Conservation (phyloP, 2,329 filamentous ascomycete genomes). For the Boeremia exigua region DNA sequence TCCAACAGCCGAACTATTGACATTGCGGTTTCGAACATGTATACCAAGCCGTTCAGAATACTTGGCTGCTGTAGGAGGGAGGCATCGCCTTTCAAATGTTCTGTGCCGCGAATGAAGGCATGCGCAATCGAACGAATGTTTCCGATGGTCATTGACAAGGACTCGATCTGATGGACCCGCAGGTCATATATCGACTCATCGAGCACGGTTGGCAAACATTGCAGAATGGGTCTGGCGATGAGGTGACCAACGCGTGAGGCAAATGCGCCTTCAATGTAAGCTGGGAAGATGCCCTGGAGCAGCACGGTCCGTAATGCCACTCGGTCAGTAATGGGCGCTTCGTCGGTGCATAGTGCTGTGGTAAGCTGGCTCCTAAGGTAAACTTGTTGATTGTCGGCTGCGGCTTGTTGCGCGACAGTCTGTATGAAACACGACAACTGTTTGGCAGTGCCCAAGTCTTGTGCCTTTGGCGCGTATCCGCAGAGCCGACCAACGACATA, state of each 20-base stretch:
- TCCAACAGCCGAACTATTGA: slow-evolving; percentile 53
- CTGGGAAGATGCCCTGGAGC: slow-evolving; percentile 62
- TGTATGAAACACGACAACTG: slow-evolving; percentile 65
- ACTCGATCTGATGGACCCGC: slow-evolving; percentile 49
- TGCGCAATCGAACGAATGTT: slow-evolving; percentile 50
- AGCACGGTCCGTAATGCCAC: slow-evolving; percentile 60
- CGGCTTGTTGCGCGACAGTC: slow-evolving; percentile 64
- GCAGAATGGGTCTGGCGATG: slow-evolving; percentile 59
- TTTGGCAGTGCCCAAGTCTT: slow-evolving; percentile 57
- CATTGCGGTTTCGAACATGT: slow-evolving; percentile 51
- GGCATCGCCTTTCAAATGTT: slow-evolving; percentile 43
- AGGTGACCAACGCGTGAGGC: slow-evolving; percentile 57
- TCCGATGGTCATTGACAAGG: slow-evolving; percentile 44
- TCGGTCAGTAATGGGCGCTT: slow-evolving; percentile 48
- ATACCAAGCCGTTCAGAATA: slow-evolving; percentile 47
- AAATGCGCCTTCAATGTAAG: slow-evolving; percentile 60
- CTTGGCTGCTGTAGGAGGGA: slow-evolving; percentile 47
- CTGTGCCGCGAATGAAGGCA: slow-evolving; percentile 47
- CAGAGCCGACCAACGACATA: slow-evolving; percentile 68
- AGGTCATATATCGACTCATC: slow-evolving; percentile 55
- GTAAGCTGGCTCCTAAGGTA: slow-evolving; percentile 63
- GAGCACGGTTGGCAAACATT: slow-evolving; percentile 54
- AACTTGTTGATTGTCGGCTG: slow-evolving; percentile 62
- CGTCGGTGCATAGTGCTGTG: slow-evolving; percentile 56
- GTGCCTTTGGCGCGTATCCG: slow-evolving; percentile 63